phyloP scores from a whole-genome alignment of 73 alveolate species.

The Paramecium primaurelia region DNA sequence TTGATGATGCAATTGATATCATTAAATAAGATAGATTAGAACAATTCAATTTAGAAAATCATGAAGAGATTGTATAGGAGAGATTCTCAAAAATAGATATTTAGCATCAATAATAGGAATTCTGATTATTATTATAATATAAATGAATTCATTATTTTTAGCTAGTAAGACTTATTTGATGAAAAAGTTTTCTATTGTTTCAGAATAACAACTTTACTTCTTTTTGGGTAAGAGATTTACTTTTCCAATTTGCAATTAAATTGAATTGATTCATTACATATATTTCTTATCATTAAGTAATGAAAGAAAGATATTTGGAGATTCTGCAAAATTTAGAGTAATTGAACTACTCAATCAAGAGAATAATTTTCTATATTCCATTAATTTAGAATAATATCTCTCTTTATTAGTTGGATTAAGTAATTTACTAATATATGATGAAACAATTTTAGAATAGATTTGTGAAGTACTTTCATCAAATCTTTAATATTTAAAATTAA shows the following conservation, averaged over 20 bases:
- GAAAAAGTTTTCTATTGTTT: not conserved
- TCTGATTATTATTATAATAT: not conserved
- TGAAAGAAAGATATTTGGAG: not conserved
- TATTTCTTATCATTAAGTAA: not conserved
- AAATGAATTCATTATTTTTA: not conserved
- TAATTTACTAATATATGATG: not conserved
- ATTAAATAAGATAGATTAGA: slow-evolving; percentile 1
- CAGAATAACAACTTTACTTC: not conserved
- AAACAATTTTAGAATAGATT: not conserved
- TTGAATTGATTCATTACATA: not conserved
- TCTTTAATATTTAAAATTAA: not conserved
- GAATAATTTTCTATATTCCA: not conserved
- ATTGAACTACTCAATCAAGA: not conserved
- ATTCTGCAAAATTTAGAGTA: not conserved
- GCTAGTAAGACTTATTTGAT: not conserved
- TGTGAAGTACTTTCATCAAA: not conserved
- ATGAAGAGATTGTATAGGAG: not conserved
- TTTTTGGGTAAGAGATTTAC: not conserved
- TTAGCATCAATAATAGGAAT: not conserved
- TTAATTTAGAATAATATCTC: not conserved
- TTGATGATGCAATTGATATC: slow-evolving; percentile 18
- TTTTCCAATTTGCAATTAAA: not conserved
- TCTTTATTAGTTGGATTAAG: not conserved
- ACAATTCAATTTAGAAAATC: slow-evolving; percentile 6
- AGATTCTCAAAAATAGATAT: slow-evolving; percentile 2